Conservation (phyloP, 257 asterid species). For the Lycium ferocissimum region DNA sequence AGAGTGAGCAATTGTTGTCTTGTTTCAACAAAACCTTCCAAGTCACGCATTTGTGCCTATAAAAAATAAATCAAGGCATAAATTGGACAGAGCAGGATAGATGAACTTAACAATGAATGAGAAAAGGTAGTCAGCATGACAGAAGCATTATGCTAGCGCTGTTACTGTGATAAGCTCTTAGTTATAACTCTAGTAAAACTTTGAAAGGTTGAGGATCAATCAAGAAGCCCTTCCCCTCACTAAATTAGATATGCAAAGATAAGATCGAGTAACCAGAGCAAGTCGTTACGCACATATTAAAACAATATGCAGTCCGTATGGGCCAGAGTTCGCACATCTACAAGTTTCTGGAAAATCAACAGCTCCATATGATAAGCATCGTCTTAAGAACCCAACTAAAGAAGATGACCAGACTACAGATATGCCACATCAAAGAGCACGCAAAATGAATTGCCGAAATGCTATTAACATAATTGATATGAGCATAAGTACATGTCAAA, state of each 20-base stretch:
- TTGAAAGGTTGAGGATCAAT: background rate
- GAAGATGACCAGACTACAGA: background rate
- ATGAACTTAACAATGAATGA: background rate
- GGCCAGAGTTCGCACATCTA: conserved; percentile 12
- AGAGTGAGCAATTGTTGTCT: conserved; percentile 92
- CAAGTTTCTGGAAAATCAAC: background rate
- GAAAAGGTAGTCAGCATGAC: background rate
- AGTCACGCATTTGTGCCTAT: conserved; percentile 99
- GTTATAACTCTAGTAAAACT: background rate
- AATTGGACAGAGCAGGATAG: background rate
- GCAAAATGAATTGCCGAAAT: background rate
- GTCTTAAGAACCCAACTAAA: conserved; percentile 19
- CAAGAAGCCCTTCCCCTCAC: background rate
- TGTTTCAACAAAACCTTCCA: conserved; percentile 98
- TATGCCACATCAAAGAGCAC: conserved; percentile 18
- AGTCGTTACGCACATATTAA: background rate
- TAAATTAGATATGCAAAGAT: background rate
- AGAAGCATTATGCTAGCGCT: background rate
- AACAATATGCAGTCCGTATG: conserved; percentile 1
- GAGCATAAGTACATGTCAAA: conserved; percentile 3
- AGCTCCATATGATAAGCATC: background rate
- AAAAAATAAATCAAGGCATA: conserved; percentile 14
- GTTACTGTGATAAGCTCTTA: background rate
- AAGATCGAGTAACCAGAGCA: conserved; percentile 2
- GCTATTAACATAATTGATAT: conserved; percentile 3